Base-by-base conservation (phyloP, 345 rosid species). In the Arabis alpina region DNA sequence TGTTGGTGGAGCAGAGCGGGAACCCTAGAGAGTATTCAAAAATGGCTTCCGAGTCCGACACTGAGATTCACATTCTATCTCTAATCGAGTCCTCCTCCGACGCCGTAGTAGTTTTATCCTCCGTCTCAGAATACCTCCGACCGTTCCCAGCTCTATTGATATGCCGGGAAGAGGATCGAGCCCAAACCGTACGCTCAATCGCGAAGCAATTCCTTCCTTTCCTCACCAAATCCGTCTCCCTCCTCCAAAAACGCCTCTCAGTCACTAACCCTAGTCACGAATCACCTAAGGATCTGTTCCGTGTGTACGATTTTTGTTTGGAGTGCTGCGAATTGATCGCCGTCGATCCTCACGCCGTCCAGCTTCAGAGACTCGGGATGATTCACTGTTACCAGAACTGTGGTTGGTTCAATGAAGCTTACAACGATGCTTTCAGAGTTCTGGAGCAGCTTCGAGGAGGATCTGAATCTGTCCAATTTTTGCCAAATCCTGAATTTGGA, bases 281-380 rank as follows among this genome's bases (percentile, higher is more conserved):
- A 5, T 24, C 34, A n/a, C n/a, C n/a, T n/a, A n/a, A n/a, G 19
- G 50, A 61, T 61, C 25, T 61, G 37, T 44, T 85, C 52, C 71
- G 80, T 9, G 68, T 77, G 2, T 88, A 82, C 62, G 19, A 63
- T 11, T 79, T 84, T 10, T 88, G 95, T 61, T 52, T 88, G 71
- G 72, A 80, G 41, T 91, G 91, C 71, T 74, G 84, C 67, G 91
- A 85, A 2, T n/a, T 70, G 24, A 54, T 88, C 16, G 70, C 89
- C 43, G 60, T 88, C 49, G 81, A 82, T 73, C 82, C 82, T 12
- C 80, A 72, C 68, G 24, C 70, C 14, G 72, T 85, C 36, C 80
- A 84, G 61, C 5, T 66, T 23, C 89, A 85, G 76, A 54, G 91
- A 70, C 8, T 76, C 54, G 71, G 86, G 25, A 36, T 88, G 45